Percentiles rank a stretch among this genome's conserved stretches.
phyloP scores from a whole-genome alignment of 176 grass and related monocot species.

The Tillandsia fasciculata region DNA sequence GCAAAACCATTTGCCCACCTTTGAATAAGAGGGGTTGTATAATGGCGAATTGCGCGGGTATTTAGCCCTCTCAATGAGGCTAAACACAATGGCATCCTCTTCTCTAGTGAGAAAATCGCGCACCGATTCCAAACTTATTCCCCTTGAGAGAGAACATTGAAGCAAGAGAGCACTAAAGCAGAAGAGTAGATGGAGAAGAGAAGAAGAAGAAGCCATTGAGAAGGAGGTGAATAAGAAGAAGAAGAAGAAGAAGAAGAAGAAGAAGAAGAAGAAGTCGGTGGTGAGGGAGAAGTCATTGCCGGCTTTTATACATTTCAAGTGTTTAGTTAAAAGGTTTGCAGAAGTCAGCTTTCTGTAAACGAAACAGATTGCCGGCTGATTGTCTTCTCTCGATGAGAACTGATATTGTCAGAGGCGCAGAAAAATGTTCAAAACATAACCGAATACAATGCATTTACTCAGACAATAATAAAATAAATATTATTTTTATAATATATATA shows the following conservation, averaged over 20 bases:
- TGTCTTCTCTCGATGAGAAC: too few species aligned
- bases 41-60: constrained; percentile 37
- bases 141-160: not conserved
- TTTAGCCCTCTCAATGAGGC: constrained; percentile 65
- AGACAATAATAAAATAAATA: too few species aligned
- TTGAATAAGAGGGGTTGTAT: constrained; percentile 21
- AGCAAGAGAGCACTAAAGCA: constrained; percentile 7
- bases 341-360: not conserved
- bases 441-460: too few species aligned
- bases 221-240: not conserved
- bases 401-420: too few species aligned
- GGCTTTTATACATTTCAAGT: not conserved
- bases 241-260: not conserved
- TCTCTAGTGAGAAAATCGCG: constrained; percentile 56
- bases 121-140: constrained; percentile 40
- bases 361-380: too few species aligned
- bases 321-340: not conserved
- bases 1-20: not conserved
- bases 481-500: too few species aligned
- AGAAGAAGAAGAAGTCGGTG: not conserved
- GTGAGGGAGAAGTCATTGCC: not conserved
- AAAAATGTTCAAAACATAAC: too few species aligned
- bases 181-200: not conserved
- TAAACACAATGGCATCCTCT: constrained; percentile 66
- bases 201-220: too few species aligned